phyloP scores from a whole-genome alignment of 2,329 filamentous ascomycete species.

The Parastagonospora avenae region DNA sequence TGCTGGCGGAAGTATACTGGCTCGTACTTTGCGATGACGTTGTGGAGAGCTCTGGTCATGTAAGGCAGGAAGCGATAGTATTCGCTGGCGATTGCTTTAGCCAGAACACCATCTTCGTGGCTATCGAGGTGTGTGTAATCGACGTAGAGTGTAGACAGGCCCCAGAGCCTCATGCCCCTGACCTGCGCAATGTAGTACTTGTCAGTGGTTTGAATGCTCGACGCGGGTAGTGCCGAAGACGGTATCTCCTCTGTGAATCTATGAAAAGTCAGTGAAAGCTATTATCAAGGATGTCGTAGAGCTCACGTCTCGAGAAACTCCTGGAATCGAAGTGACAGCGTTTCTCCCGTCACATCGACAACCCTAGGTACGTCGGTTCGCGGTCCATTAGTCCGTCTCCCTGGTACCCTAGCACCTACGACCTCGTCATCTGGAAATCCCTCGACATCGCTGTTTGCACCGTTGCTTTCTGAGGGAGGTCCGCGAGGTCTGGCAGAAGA shows the following conservation, averaged over 20 bases:
- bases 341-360: constrained; percentile 75
- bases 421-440: constrained; percentile 67
- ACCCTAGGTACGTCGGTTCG: constrained; percentile 70
- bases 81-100: constrained; percentile 83
- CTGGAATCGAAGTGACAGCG: constrained; percentile 77
- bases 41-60: constrained; percentile 85
- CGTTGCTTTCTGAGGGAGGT: constrained; percentile 58
- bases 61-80: constrained; percentile 97
- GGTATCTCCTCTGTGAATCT: constrained; percentile 72
- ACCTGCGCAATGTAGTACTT: constrained; percentile 88
- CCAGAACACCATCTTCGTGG: constrained; percentile 78
- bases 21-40: constrained; percentile 92
- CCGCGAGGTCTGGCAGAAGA: constrained; percentile 62
- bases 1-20: constrained; percentile 93
- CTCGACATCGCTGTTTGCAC: constrained; percentile 61
- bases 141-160: constrained; percentile 84
- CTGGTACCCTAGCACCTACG: constrained; percentile 56
- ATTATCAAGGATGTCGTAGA: background rate
- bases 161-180: constrained; percentile 73
- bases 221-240: constrained; percentile 66
- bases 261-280: constrained; percentile 11
- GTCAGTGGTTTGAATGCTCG: constrained; percentile 74
- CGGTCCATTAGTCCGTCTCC: constrained; percentile 48
- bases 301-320: constrained; percentile 76
- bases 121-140: constrained; percentile 83